Evolutionary conservation across 345 rosid species (phyloP), one percentile per base, ranked within the genome.

Genomic region (Clausena lansium): DNA sequence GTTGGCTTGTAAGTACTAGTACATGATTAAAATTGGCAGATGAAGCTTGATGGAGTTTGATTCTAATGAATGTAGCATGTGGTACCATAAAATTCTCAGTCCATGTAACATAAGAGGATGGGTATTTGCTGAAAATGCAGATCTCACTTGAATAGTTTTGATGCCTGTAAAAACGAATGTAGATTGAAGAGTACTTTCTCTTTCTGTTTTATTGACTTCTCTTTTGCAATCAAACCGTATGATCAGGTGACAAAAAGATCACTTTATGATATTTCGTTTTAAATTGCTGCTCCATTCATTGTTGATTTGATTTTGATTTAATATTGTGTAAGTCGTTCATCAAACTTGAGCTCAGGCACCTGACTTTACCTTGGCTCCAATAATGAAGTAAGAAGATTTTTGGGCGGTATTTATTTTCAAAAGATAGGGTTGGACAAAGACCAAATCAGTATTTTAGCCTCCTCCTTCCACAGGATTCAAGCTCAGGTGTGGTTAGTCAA

Each of bases 11-110:
- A 22, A 67, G 63, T 52, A 39, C 57, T 17, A 55, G 57, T 50
- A 41, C 45, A 30, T 27, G 17, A 66, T 54, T 27, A 25, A 27
- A 28, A 36, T 9, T 57, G 47, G 35, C 19, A 3, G n/a, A 30
- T 19, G 38, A 47, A 60, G 24, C 27, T 76, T 28, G 20, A 38
- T 52, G 32, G 67, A 60, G 33, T 76, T 76, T 76, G 54, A 52
- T 71, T 15, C 24, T 70, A 41, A 7, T 19, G 69, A 65, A 13
- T 45, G 63, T 45, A 17, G 19, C 9, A 71, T 28, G 9, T 39
- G 25, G 8, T 25, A 11, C 30, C 7, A 6, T n/a, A 24, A 41
- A 55, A 36, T 71, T 55, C 33, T 35, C 3, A 7, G 57, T 38
- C n/a, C 3, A 32, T 20, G 24, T 32, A 28, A 39, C 71, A 2